Evolutionary conservation across 176 grass and related monocot species (phyloP).

Genomic region (Paspalum notatum): DNA sequence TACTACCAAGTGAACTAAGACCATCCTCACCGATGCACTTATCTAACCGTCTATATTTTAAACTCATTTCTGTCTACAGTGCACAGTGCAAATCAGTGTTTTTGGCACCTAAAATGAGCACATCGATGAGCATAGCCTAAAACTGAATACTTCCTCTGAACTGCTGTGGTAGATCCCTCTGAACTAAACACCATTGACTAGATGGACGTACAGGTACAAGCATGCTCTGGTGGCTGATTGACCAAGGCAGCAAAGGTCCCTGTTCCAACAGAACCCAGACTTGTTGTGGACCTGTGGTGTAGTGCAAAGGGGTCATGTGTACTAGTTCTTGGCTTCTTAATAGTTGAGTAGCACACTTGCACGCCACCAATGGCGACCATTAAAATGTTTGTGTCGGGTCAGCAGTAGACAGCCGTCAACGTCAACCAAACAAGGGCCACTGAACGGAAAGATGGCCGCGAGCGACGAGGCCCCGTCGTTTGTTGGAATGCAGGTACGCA

Average conservation of each 20-base stretch:
- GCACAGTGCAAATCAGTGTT: no score
- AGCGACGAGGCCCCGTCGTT: conserved; percentile 24
- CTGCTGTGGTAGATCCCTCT: neutral
- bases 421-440: neutral
- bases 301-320: no score
- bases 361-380: neutral
- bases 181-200: neutral
- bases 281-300: no score
- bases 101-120: no score
- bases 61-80: no score
- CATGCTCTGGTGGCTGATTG: neutral
- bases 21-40: no score
- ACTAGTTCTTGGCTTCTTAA: no score
- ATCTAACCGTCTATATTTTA: no score
- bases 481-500: conserved; percentile 37
- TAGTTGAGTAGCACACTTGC: no score
- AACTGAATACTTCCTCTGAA: neutral
- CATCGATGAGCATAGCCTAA: no score
- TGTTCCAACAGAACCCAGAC: no score
- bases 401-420: neutral
- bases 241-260: neutral
- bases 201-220: neutral
- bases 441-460: conserved; percentile 5
- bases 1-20: neutral
- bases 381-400: neutral